Evolutionary conservation across 495 filamentous ascomycete species (phyloP).

Genomic region (Aspergillus indologenus): DNA sequence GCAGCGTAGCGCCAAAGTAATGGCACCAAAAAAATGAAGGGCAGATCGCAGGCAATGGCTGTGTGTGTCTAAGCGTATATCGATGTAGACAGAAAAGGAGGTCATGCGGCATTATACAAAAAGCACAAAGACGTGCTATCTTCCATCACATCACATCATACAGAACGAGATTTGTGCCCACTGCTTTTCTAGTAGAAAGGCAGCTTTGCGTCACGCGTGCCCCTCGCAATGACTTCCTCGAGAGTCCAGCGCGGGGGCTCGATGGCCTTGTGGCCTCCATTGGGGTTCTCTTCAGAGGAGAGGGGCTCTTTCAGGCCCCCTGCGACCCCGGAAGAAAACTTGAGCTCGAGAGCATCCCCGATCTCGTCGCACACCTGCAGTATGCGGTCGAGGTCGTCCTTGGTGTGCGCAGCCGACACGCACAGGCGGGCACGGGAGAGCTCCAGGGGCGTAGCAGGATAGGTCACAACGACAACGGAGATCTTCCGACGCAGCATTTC

Average conservation of each 20-base stretch:
- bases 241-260: constrained; percentile 35
- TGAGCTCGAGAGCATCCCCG: constrained; percentile 76
- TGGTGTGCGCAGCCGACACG: constrained; percentile 84
- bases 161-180: neutral
- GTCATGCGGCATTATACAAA: constrained; percentile 4
- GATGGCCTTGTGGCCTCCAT: constrained; percentile 11
- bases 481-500: constrained; percentile 92
- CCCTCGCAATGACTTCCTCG: constrained; percentile 32
- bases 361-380: constrained; percentile 80
- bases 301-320: constrained; percentile 66
- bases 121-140: neutral
- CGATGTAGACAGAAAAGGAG: neutral
- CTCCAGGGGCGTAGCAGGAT: constrained; percentile 85
- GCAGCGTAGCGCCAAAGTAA: neutral
- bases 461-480: constrained; percentile 89
- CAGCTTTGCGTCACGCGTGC: constrained; percentile 34
- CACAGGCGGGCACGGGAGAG: constrained; percentile 84
- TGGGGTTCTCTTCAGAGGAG: constrained; percentile 47
- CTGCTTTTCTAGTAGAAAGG: constrained; percentile 27
- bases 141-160: neutral
- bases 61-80: constrained; percentile 1
- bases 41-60: neutral
- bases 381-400: constrained; percentile 83
- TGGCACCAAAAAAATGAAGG: neutral
- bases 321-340: constrained; percentile 82